phyloP scores from a whole-genome alignment of 352 stramenopile genomes.

The Pythium biforme region DNA sequence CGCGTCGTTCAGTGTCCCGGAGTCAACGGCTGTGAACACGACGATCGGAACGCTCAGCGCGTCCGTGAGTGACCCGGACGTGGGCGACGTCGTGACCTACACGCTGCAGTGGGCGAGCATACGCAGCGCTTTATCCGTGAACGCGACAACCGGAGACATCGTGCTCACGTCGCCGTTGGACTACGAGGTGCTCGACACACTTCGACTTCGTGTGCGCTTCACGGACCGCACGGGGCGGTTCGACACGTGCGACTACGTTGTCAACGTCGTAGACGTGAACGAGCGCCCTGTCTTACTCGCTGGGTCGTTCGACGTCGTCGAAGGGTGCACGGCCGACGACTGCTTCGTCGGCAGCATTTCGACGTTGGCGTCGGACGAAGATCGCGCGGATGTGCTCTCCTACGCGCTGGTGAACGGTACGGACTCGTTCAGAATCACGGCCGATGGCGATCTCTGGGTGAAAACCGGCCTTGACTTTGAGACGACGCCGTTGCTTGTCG shows the following conservation, averaged over 20 bases:
- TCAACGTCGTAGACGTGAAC: slow-evolving; percentile 46
- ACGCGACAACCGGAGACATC: slow-evolving; percentile 23
- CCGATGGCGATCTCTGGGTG: slow-evolving; percentile 17
- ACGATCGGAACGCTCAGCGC: slow-evolving; percentile 13
- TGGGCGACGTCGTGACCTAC: slow-evolving; percentile 22
- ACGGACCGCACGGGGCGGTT: slow-evolving; percentile 41
- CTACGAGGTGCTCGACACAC: slow-evolving; percentile 39
- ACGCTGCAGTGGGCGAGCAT: slow-evolving; percentile 22
- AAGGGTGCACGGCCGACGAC: slow-evolving; percentile 41
- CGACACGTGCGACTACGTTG: slow-evolving; percentile 40
- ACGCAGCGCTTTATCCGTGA: slow-evolving; percentile 5
- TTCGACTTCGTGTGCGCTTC: slow-evolving; percentile 42
- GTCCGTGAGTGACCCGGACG: slow-evolving; percentile 24
- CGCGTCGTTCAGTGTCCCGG: slow-evolving; percentile 28
- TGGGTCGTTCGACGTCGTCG: slow-evolving; percentile 44
- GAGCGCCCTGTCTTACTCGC: slow-evolving; percentile 38
- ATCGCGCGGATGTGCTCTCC: slow-evolving; percentile 31
- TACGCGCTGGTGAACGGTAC: slow-evolving; percentile 35
- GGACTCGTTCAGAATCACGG: slow-evolving; percentile 9
- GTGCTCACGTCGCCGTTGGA: slow-evolving; percentile 30
- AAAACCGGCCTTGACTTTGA: slow-evolving; percentile 29
- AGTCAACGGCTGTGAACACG: slow-evolving; percentile 23
- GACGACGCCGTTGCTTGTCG: slow-evolving; percentile 11
- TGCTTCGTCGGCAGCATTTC: slow-evolving; percentile 45
- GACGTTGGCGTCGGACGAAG: slow-evolving; percentile 46